These are phyloP conservation scores for Mesembryanthemum crystallinum DNA, from an alignment of 148 eudicot species.

Conservation along the genomic window DNA sequence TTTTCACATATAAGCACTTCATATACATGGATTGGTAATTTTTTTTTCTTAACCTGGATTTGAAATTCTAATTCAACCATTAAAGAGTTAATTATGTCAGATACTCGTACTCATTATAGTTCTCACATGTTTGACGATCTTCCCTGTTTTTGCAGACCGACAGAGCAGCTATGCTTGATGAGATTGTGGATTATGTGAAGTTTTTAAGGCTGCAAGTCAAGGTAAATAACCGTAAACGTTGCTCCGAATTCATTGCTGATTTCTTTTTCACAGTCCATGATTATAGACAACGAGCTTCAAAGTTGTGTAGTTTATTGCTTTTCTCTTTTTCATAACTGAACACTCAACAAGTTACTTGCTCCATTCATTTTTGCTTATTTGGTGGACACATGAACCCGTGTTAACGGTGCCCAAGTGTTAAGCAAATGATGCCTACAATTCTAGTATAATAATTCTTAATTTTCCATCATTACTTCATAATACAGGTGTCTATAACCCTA, in stretches of 20 bases:
- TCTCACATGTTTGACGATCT: neutral
- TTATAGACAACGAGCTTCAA: neutral
- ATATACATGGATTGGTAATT: neutral
- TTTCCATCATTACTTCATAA: constrained; percentile 29
- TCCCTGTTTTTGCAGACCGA: constrained; percentile 46
- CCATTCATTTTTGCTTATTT: constrained; percentile 7
- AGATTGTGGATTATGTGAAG: constrained; percentile 68
- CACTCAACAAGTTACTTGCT: constrained; percentile 2
- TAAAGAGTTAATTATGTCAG: neutral
- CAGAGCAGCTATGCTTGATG: constrained; percentile 73
- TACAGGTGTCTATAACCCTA: constrained; percentile 18
- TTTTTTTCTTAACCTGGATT: neutral
- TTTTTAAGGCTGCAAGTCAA: constrained; percentile 67
- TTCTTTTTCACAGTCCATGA: constrained; percentile 12
- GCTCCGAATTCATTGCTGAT: neutral
- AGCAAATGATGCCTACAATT: constrained; percentile 23
- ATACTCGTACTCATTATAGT: neutral
- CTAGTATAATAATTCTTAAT: constrained; percentile 27
- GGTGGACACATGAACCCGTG: constrained; percentile 23
- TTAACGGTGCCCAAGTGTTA: constrained; percentile 15
- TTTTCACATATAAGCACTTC: neutral
- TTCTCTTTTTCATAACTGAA: neutral
- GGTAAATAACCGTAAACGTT: constrained; percentile 32
- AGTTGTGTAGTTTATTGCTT: neutral
- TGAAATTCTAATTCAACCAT: neutral